These are phyloP conservation scores for Yarrowia galli DNA, from an alignment of 1,139 yeast genomes.

Conservation along the genomic window DNA sequence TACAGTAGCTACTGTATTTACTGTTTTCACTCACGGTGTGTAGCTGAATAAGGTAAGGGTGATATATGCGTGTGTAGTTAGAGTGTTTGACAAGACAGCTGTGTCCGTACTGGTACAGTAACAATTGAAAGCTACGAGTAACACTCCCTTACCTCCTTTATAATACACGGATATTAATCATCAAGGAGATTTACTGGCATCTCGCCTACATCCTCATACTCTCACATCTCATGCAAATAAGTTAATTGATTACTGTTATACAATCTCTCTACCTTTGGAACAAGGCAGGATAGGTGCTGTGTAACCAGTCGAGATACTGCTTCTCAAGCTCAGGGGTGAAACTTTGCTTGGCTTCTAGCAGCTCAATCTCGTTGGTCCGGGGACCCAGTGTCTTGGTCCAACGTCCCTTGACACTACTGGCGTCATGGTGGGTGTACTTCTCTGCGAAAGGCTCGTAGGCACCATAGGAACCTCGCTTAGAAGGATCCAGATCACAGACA, in stretches of 20 bases:
- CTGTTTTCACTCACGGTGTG: too few species aligned
- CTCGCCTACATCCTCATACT: too few species aligned
- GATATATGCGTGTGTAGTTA: too few species aligned
- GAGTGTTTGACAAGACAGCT: too few species aligned
- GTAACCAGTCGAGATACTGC: not conserved
- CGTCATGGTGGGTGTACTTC: constrained; percentile 1
- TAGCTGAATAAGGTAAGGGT: too few species aligned
- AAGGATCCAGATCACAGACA: not conserved
- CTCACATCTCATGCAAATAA: not conserved
- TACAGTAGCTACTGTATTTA: too few species aligned
- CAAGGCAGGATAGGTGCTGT: not conserved
- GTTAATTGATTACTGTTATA: not conserved
- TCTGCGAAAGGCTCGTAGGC: constrained; percentile 7
- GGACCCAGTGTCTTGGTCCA: constrained; percentile 18
- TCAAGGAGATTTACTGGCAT: too few species aligned
- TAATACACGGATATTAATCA: too few species aligned
- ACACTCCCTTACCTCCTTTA: too few species aligned
- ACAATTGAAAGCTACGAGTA: too few species aligned
- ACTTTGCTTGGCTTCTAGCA: constrained; percentile 5
- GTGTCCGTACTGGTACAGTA: too few species aligned
- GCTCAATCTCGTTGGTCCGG: constrained; percentile 5
- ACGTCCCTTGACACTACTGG: constrained; percentile 22
- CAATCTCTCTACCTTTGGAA: not conserved
- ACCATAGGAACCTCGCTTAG: not conserved
- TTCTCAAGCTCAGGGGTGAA: constrained; percentile 11